Percentiles rank a stretch among this genome's conserved stretches.
Conservation (phyloP, 2,329 filamentous ascomycete species). For the Botryotinia calthae region DNA sequence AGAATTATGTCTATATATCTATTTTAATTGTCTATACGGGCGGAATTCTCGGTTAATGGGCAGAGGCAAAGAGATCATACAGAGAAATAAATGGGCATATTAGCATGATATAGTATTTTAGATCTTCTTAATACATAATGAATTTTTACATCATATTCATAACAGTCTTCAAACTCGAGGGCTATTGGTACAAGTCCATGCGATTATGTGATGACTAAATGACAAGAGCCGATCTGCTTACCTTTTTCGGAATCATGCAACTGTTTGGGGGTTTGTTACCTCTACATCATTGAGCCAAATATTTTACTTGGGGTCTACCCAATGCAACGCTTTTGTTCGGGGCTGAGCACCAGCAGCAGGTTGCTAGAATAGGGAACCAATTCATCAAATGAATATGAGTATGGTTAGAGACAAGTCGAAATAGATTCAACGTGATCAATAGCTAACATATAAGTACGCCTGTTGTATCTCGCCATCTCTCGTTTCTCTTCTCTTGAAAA, state of each 20-base stretch:
- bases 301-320: constrained; percentile 13
- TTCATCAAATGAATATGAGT: constrained; percentile 14
- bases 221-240: neutral
- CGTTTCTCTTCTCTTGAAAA: neutral
- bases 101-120: neutral
- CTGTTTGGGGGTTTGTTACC: neutral
- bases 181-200: too few relatives aligned
- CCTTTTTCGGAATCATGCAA: neutral
- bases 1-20: neutral
- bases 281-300: too few relatives aligned
- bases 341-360: constrained; percentile 26
- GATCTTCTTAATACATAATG: constrained; percentile 4
- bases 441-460: constrained; percentile 29
- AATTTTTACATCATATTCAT: neutral
- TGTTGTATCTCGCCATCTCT: neutral
- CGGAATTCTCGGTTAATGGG: neutral
- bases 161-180: neutral
- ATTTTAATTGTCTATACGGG: neutral
- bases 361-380: neutral
- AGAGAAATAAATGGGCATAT: neutral
- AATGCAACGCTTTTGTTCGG: neutral
- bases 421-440: constrained; percentile 24
- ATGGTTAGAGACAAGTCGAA: neutral
- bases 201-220: neutral
- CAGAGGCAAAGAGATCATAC: neutral